Evolutionary conservation across 2,329 filamentous ascomycete species (phyloP), one percentile per base, ranked within the genome.

Genomic region (Aspergillus japonicus): DNA sequence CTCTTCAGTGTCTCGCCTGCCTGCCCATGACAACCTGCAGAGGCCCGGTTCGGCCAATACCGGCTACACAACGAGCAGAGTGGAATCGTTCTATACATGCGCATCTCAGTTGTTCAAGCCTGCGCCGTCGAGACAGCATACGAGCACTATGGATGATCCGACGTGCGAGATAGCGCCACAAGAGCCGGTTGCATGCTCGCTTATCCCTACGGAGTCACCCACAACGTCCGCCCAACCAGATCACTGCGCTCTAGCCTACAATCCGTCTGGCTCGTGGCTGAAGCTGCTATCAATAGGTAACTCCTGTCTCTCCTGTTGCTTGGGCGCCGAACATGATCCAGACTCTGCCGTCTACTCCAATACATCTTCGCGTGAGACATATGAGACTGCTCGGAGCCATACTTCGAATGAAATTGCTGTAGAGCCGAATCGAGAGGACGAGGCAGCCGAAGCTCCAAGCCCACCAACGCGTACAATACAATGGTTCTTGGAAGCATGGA

Each of bases 281-380:
- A 52, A 57, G n/a, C 35, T 33, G 14, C 47, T 54, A 8, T 47
- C 50, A 10, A 51, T 12, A n/a, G 56, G 24, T 23, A 56, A 24
- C 8, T 62, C 26, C 33, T 60, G 44, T 44, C 53, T 61, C 19
- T 50, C 39, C 35, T 65, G 62, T 24, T 61, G 60, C 48, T 47
- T 52, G 24, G 49, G 51, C 21, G 26, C 11, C 24, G 21, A 39
- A 10, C 16, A 55, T 21, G 58, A 58, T 29, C 52, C 49, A 12
- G 51, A 60, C n/a, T 39, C 52, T 12, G 19, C 12, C 31, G 23
- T 59, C 14, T 55, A 60, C 42, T 60, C 60, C 11, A 63, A 59
- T 31, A 57, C 56, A 10, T 19, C 54, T 14, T 64, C 60, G 12
- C 54, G 61, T 44, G 64, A 66, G 3, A 66, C 64, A 6, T 66